phyloP scores from a whole-genome alignment of 179 eudicot species.

The Actinidia chinensis region DNA sequence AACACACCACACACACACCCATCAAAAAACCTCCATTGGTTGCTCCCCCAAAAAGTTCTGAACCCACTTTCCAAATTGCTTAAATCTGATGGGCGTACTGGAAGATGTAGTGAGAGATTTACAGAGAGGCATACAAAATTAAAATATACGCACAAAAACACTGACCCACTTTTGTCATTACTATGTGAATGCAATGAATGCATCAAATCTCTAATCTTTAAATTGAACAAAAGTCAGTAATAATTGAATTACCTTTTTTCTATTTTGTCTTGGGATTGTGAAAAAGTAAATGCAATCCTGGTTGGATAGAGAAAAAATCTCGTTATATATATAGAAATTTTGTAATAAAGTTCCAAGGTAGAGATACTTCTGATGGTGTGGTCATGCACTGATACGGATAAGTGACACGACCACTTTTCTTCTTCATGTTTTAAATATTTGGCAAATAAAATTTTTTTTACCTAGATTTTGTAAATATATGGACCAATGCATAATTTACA shows the following conservation, averaged over 20 bases:
- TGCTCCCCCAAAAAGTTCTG: slow-evolving; percentile 17
- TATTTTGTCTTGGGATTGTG: not conserved
- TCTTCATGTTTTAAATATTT: too few species aligned
- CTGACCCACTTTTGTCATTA: not conserved
- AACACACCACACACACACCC: slow-evolving; percentile 28
- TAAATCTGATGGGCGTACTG: slow-evolving; percentile 13
- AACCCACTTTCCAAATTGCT: not conserved
- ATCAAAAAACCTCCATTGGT: slow-evolving; percentile 58
- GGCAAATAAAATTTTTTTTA: too few species aligned
- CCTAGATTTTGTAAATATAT: too few species aligned
- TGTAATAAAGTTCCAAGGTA: not conserved
- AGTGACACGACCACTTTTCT: not conserved
- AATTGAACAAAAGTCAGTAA: not conserved
- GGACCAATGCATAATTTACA: too few species aligned
- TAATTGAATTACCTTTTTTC: not conserved
- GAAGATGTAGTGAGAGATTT: not conserved
- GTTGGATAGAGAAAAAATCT: not conserved
- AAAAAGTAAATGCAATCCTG: not conserved
- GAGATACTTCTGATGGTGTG: not conserved
- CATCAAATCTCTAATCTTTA: not conserved
- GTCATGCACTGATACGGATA: not conserved
- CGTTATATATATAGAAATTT: not conserved
- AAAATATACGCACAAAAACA: not conserved
- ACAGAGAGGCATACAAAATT: not conserved
- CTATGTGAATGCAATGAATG: not conserved